These are phyloP conservation scores for Pelargonium myrrhifolium DNA, from an alignment of 441 rosid species.

Conservation along the genomic window DNA sequence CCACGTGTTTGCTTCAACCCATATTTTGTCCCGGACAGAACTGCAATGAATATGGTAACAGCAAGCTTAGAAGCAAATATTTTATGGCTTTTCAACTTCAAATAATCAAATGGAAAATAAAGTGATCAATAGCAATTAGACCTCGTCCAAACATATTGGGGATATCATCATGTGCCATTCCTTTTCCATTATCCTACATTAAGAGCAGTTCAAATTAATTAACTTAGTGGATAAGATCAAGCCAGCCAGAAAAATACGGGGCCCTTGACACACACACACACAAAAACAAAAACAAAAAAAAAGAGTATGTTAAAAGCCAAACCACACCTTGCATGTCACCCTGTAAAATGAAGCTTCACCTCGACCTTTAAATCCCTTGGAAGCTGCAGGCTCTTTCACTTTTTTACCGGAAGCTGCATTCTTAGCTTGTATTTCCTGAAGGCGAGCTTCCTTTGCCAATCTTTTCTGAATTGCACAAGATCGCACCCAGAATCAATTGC, in stretches of 20 bases:
- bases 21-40: slow-evolving; percentile 93
- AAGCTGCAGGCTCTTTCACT: slow-evolving; percentile 56
- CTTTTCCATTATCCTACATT: slow-evolving; percentile 90
- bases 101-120: slow-evolving; percentile 15
- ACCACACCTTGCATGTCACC: slow-evolving; percentile 88
- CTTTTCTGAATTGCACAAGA: slow-evolving; percentile 55
- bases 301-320: neutral
- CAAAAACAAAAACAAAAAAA: slow-evolving; percentile 6
- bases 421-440: slow-evolving; percentile 77
- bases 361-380: slow-evolving; percentile 66
- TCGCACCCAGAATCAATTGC: neutral
- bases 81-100: neutral
- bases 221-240: neutral
- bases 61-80: slow-evolving; percentile 11
- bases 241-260: neutral
- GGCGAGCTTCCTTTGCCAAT: slow-evolving; percentile 82
- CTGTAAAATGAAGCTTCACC: slow-evolving; percentile 92
- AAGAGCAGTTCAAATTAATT: neutral
- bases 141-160: slow-evolving; percentile 99
- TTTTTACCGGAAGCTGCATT: slow-evolving; percentile 71
- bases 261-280: too few species aligned
- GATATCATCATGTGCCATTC: slow-evolving; percentile 99
- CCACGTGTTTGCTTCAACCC: slow-evolving; percentile 99
- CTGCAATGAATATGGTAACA: slow-evolving; percentile 38
- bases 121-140: slow-evolving; percentile 24